Evolutionary conservation across 805 yeast species (phyloP).

Genomic region (Ogataea kodamae): DNA sequence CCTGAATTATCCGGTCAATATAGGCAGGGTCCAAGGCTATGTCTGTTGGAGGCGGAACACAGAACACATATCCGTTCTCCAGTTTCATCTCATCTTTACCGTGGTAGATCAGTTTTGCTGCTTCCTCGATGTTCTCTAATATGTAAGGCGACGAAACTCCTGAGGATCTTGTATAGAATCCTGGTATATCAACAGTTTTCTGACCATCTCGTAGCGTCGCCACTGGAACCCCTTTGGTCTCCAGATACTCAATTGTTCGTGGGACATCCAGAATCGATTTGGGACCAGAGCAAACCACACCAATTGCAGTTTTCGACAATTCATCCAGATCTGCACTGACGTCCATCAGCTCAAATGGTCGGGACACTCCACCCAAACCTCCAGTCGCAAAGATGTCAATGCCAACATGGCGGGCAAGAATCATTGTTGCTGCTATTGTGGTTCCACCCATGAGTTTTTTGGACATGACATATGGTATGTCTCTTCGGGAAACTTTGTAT

Average conservation of each 20-base stretch:
- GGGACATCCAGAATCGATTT: constrained; percentile 79
- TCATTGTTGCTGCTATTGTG: constrained; percentile 87
- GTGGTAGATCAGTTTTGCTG: constrained; percentile 58
- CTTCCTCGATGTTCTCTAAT: constrained; percentile 49
- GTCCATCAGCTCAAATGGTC: constrained; percentile 74
- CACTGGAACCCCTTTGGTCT: constrained; percentile 88
- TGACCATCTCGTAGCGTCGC: constrained; percentile 45
- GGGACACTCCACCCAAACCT: constrained; percentile 89
- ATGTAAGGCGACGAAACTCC: constrained; percentile 69
- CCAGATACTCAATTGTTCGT: constrained; percentile 79
- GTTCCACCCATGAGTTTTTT: constrained; percentile 74
- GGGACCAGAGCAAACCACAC: constrained; percentile 93
- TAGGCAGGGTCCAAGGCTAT: constrained; percentile 52
- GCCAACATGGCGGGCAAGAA: constrained; percentile 69
- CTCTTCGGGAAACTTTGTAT: constrained; percentile 75
- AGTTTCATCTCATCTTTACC: constrained; percentile 47
- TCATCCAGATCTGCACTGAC: constrained; percentile 86
- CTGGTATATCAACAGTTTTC: constrained; percentile 58
- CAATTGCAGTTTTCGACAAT: constrained; percentile 74
- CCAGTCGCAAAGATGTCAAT: constrained; percentile 89
- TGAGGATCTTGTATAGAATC: constrained; percentile 75
- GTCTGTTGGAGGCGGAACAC: constrained; percentile 75
- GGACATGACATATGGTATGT: constrained; percentile 69
- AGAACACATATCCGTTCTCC: constrained; percentile 68
- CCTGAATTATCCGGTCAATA: constrained; percentile 53